Base-by-base conservation (phyloP, 176 grass and related monocot genomes). In the Rhynchospora tenuis region DNA sequence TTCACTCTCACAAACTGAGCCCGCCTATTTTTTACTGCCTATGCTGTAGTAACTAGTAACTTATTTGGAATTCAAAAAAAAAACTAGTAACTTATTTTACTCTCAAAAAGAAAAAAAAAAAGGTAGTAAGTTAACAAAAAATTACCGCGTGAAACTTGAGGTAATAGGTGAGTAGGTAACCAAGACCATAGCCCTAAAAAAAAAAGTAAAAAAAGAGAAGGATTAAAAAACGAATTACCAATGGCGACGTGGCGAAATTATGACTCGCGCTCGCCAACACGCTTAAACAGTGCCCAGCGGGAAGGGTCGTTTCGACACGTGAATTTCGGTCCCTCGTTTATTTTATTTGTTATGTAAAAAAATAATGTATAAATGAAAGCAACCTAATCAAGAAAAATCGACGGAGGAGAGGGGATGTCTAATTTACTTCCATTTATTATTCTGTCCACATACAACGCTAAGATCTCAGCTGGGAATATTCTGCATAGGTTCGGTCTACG, bases 221-320 rank as follows among this genome's bases (percentile, higher is more conserved):
- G 7, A 14, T 50, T 52, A 8, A 26, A 7, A 54, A 75, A 75
- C 13, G 12, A 75, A 15, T 28, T 75, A 26, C 20, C 5, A 8
- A 22, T 27, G 14, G 22, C 14, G 0, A 76, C 72, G 72, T 54
- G 72, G 22, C 72, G 7, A 76, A 55, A 55, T 16, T 29, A 54
- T 17, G 44, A 50, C 5, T n/a, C 0, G 17, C n/a, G 44, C 69
- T 50, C 4, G 2, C 11, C n/a, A 73, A 48, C n/a, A 20, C 43
- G 5, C 16, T 45, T 14, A 26, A 73, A 73, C 10, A 24, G 38
- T 73, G 46, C 5, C 71, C 43, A 33, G 65, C 23, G 52, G 1
- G 48, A 60, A 74, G 61, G 31, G 15, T 73, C 24, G 45, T 84
- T 73, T 73, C 7, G 64, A 84, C 82, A 84, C 83, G 83, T 77